Conservation (phyloP, 805 yeast species). For the Peterozyma toletana region DNA sequence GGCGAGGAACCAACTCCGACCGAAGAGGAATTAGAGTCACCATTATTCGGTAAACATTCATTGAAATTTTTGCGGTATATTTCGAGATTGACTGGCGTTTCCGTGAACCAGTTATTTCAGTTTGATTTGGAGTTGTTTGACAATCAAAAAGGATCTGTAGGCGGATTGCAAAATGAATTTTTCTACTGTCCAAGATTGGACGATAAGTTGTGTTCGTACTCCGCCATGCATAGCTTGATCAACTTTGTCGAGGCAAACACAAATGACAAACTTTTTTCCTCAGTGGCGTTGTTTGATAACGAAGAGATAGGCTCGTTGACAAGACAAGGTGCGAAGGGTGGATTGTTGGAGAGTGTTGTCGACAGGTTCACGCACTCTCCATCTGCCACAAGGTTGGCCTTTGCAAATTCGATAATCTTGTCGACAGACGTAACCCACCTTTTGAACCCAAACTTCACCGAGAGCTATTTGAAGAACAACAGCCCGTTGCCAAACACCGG, state of each 20-base stretch:
- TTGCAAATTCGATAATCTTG: slow-evolving; percentile 68
- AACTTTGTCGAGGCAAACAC: slow-evolving; percentile 21
- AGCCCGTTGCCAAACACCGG: slow-evolving; percentile 78
- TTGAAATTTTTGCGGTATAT: slow-evolving; percentile 61
- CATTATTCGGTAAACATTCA: slow-evolving; percentile 62
- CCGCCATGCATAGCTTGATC: slow-evolving; percentile 58
- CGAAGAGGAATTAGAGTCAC: slow-evolving; percentile 52
- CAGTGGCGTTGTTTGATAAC: slow-evolving; percentile 66
- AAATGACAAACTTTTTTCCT: slow-evolving; percentile 34
- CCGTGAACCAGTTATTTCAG: slow-evolving; percentile 55
- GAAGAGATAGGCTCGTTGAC: slow-evolving; percentile 82
- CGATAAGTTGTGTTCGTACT: slow-evolving; percentile 74
- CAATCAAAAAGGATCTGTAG: slow-evolving; percentile 70
- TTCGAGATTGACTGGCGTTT: slow-evolving; percentile 49
- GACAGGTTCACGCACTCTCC: slow-evolving; percentile 31
- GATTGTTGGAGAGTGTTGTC: slow-evolving; percentile 58
- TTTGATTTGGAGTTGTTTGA: slow-evolving; percentile 77
- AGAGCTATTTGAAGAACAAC: slow-evolving; percentile 66
- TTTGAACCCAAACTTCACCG: slow-evolving; percentile 67
- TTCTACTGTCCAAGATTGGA: slow-evolving; percentile 78
- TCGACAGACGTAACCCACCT: slow-evolving; percentile 84
- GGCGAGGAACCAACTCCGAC: slow-evolving; percentile 38
- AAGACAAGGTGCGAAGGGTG: slow-evolving; percentile 79
- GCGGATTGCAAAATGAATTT: slow-evolving; percentile 74
- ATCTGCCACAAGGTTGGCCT: background rate